These are phyloP conservation scores for Fusarium veterinarium DNA, from an alignment of 2,329 filamentous ascomycete genomes.

Conservation along the genomic window DNA sequence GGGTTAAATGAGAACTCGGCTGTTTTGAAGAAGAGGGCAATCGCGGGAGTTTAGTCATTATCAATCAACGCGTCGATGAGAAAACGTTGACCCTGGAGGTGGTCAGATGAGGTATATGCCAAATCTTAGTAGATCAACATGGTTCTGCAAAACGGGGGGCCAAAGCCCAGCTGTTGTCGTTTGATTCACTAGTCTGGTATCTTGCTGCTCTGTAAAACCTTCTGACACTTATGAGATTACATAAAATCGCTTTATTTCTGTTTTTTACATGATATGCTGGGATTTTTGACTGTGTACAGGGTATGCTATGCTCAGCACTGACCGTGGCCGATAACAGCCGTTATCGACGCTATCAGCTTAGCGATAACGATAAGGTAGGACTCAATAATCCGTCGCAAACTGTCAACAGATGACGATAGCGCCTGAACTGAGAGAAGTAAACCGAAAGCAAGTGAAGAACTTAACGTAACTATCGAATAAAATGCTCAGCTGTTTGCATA, in stretches of 20 bases:
- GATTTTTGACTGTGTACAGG: not conserved
- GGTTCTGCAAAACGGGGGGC: accelerated
- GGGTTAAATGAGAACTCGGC: slow-evolving; percentile 9
- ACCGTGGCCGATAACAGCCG: not conserved
- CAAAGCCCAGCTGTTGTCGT: accelerated
- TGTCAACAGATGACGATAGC: not conserved
- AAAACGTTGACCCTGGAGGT: accelerated
- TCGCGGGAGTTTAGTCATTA: not conserved
- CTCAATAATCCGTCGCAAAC: not conserved
- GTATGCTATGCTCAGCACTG: not conserved
- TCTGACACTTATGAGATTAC: accelerated
- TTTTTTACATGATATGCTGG: not conserved
- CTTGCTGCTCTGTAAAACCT: accelerated
- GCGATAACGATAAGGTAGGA: not conserved
- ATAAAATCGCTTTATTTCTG: not conserved
- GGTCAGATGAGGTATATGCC: accelerated
- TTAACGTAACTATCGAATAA: accelerated
- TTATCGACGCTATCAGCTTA: not conserved
- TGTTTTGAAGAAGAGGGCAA: slow-evolving; percentile 7
- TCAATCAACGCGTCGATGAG: accelerated
- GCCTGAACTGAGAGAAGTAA: too few relatives aligned
- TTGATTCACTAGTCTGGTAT: accelerated
- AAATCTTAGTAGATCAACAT: accelerated
- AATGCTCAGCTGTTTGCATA: accelerated
- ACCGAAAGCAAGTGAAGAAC: accelerated